These are phyloP conservation scores for Teunomyces kruisii DNA, from an alignment of 805 yeast genomes.

Conservation along the genomic window DNA sequence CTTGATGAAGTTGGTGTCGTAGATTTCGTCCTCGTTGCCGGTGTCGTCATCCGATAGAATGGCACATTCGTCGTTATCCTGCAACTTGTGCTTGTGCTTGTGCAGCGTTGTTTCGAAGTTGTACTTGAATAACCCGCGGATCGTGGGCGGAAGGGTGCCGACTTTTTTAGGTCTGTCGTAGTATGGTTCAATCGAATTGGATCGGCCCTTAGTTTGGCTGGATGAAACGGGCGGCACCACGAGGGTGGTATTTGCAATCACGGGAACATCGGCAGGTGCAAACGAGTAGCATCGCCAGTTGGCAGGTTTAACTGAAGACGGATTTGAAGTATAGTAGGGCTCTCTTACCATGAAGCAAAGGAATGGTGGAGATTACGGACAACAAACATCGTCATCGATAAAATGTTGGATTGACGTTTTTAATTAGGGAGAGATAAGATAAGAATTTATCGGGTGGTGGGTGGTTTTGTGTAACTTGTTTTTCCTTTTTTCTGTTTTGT, in stretches of 20 bases:
- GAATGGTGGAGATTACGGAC: no score
- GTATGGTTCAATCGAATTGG: conserved; percentile 18
- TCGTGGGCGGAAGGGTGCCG: conserved; percentile 6
- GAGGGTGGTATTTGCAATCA: background rate
- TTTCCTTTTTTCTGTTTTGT: no score
- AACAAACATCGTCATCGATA: no score
- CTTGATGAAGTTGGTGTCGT: background rate
- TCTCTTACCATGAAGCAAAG: conserved; percentile 11
- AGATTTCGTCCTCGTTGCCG: conserved; percentile 3
- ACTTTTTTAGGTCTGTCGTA: conserved; percentile 8
- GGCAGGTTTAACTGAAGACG: conserved; percentile 12
- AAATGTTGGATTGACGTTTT: background rate
- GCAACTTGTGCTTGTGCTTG: background rate
- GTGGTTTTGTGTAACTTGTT: no score
- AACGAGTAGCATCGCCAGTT: conserved; percentile 9
- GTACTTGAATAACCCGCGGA: conserved; percentile 3
- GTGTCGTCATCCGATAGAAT: conserved; percentile 13
- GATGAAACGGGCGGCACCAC: conserved; percentile 1
- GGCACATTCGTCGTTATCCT: conserved; percentile 9
- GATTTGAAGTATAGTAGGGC: conserved; percentile 11
- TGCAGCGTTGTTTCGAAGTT: background rate
- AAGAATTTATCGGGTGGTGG: no score
- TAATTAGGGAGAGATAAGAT: background rate
- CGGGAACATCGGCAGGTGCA: conserved; percentile 7
- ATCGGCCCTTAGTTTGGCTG: background rate